Evolutionary conservation across 2,329 filamentous ascomycete species (phyloP), one percentile per base, ranked within the genome.

Genomic region (Fusarium redolens): DNA sequence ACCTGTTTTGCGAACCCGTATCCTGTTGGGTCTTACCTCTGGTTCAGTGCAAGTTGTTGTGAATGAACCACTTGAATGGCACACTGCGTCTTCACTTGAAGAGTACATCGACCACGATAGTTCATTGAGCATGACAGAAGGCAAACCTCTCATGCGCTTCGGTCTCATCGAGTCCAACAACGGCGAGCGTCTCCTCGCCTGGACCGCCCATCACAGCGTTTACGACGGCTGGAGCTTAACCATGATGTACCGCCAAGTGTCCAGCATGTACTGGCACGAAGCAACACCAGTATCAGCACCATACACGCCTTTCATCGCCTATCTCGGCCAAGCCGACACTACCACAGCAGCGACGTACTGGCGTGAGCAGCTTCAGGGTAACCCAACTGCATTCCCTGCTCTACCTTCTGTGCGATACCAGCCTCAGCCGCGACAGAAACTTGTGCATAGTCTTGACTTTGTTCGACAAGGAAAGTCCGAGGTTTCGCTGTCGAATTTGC

Each of bases 191-290:
- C 33, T 25, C 14, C 35, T 61, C 5, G 31, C 57, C 7, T 61
- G 59, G 59, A 61, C 59, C 25, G 59, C 59, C 17, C 59, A 61
- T 3, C 59, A 57, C 9, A 44, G 50, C 4, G 50, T 45, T 5
- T 61, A 61, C 31, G 50, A 61, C 15, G 59, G 59, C 15, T 61
- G 59, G 59, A 61, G 59, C 3, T 17, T 43, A 2, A 43, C 52
- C 14, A 45, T 61, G 25, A 61, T 61, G 38, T 38, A 57, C 1
- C 41, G 33, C 5, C 59, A 56, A 33, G 38, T 61, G 1, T 28
- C 50, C 4, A 41, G 12, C 25, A 35, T 61, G 13, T 57, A 61
- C 40, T 37, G 38, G 50, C 31, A 57, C 11, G 40, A 45, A 6
- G 50, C n/a, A 2, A 41, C 33, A 17, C 50, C 50, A 1, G 7